phyloP scores from a whole-genome alignment of 768 basidiomycete species.

The Amanita polypyramis region DNA sequence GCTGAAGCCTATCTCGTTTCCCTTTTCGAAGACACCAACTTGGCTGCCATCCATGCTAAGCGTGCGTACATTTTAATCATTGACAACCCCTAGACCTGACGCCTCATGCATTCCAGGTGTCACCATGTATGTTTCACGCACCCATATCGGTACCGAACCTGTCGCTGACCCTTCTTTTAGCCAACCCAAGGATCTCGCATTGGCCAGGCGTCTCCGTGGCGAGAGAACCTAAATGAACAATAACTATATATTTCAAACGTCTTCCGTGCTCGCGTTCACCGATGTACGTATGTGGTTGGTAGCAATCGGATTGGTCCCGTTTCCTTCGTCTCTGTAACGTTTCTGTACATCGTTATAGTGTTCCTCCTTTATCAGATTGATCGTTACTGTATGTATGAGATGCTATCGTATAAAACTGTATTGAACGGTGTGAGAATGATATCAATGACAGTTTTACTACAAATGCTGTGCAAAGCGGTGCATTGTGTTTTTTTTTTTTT shows the following conservation, averaged over 20 bases:
- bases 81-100: neutral
- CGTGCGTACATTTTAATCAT: conserved; percentile 27
- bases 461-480: too few species aligned
- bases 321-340: neutral
- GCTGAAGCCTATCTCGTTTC: conserved; percentile 85
- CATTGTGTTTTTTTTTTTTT: too few species aligned
- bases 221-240: conserved; percentile 54
- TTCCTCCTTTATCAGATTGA: neutral
- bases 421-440: too few species aligned
- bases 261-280: neutral
- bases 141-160: neutral
- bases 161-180: conserved; percentile 23
- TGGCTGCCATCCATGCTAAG: conserved; percentile 87
- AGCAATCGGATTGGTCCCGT: neutral
- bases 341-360: conserved; percentile 3
- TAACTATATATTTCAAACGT: neutral
- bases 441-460: too few species aligned
- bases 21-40: conserved; percentile 82
- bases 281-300: neutral
- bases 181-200: conserved; percentile 84
- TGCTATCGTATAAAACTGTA: neutral
- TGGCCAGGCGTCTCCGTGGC: conserved; percentile 79
- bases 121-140: conserved; percentile 36
- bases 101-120: conserved; percentile 25
- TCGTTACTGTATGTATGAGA: neutral